A percentile compares a stretch with the other conserved stretches of the same genome.
Conservation (phyloP, 805 yeast species). For the Saturnispora diversa region DNA sequence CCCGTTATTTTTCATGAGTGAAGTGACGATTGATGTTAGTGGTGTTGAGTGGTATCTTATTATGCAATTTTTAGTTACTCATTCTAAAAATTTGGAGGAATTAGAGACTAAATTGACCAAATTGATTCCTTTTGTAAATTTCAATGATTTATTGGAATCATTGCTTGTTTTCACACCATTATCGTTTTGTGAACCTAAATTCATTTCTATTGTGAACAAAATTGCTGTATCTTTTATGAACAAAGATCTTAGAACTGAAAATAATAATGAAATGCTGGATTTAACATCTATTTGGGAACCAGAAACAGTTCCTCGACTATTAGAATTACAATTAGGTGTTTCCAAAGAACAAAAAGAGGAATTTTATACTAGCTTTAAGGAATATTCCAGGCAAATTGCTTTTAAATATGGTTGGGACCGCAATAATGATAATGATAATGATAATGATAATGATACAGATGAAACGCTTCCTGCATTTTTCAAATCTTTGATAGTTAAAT, state of each 20-base stretch:
- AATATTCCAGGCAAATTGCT: not conserved
- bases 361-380: not conserved
- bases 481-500: slow-evolving; percentile 18
- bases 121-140: not conserved
- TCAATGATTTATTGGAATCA: not conserved
- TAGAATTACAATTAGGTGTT: not conserved
- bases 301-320: not conserved
- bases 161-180: slow-evolving; percentile 2
- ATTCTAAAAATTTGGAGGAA: not conserved
- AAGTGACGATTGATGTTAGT: not conserved
- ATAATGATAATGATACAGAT: not conserved
- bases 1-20: not conserved
- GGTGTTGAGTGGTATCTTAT: slow-evolving; percentile 1
- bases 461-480: slow-evolving; percentile 17
- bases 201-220: not conserved
- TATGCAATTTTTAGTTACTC: slow-evolving; percentile 4
- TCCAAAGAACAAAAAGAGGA: not conserved
- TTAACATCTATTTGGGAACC: not conserved
- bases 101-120: not conserved
- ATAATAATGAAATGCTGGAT: not conserved
- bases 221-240: no score
- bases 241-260: not conserved
- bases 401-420: slow-evolving; percentile 7
- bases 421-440: not conserved
- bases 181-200: not conserved